Conservation (phyloP, 768 basidiomycete species). For the Termitomyces sp. region DNA sequence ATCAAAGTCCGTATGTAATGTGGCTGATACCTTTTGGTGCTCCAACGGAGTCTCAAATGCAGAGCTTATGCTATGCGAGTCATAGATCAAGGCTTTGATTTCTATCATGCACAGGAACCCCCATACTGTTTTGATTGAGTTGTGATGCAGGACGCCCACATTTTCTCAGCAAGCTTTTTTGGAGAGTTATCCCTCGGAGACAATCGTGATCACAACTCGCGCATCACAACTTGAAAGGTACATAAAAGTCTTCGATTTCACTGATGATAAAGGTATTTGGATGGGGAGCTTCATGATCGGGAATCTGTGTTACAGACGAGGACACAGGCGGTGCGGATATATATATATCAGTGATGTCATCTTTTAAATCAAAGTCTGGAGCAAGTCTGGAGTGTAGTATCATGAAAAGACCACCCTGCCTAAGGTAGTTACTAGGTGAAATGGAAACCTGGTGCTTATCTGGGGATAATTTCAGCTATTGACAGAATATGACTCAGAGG, state of each 20-base stretch:
- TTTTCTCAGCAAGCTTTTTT: not conserved
- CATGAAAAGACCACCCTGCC: not conserved
- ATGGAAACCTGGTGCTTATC: not conserved
- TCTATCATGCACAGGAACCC: not conserved
- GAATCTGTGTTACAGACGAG: not conserved
- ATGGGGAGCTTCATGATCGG: not conserved
- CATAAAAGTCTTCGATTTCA: not conserved
- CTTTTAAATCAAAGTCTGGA: not conserved
- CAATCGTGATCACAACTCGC: not conserved
- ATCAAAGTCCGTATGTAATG: not conserved
- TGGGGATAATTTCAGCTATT: not conserved
- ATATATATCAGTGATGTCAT: not conserved
- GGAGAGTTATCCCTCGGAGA: not conserved
- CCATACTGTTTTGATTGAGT: not conserved
- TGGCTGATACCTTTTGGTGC: not conserved
- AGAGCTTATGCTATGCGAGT: not conserved
- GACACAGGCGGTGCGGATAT: not conserved
- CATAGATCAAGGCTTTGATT: not conserved
- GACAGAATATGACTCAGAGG: too few species aligned
- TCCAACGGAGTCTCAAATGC: not conserved
- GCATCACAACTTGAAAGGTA: too few species aligned
- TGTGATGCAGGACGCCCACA: not conserved
- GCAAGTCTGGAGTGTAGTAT: not conserved
- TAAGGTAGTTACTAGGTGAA: not conserved
- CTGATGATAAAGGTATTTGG: not conserved